Evolutionary conservation across 2,329 filamentous ascomycete genomes (phyloP), one percentile per base, ranked within the genome.

Genomic region (Xylariaceae sp.): DNA sequence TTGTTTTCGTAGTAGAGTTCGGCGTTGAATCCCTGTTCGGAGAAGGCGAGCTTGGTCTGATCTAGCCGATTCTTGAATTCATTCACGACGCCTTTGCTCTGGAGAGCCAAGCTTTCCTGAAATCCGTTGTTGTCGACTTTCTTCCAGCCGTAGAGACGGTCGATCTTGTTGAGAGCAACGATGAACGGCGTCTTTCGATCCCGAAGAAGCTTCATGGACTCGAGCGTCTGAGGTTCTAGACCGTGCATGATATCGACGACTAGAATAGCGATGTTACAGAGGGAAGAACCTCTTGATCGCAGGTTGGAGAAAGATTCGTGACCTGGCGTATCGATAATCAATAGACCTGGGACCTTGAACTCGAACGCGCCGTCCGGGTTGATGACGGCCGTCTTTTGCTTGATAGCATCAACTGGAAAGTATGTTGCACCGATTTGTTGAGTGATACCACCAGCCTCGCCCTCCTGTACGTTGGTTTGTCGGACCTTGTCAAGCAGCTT

Each of bases 161-260:
- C 92, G 49, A 98, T 96, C 72, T 98, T 98, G 81, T 98, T 98
- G 56, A 98, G 72, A 1, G 93, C 93, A 25, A 98, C 93, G 49
- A 98, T 94, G 68, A 98, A 98, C 5, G 92, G 92, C 15, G 92
- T 98, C 65, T 92, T 93, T 52, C 87, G 77, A 52, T 95, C 90
- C 55, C 90, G 78, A 33, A 98, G 77, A 44, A 98, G 68, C 49
- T 80, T 83, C 87, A 98, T 96, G 2, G 92, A 98, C 64, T 98
- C 93, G 19, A 96, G 72, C 12, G 92, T 98, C 64, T 98, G 92
- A 13, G 83, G 90, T 64, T 98, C 92, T 29, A 98, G 76, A 57
- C 93, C 93, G 75, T 98, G 92, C 92, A 98, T 96, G 55, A 98
- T 98, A 69, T 98, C 92, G 49, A 98, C 90, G 26, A 98, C 93